Conservation (phyloP, 192 early-diverging fungal genomes). For the Podila clonocystis region DNA sequence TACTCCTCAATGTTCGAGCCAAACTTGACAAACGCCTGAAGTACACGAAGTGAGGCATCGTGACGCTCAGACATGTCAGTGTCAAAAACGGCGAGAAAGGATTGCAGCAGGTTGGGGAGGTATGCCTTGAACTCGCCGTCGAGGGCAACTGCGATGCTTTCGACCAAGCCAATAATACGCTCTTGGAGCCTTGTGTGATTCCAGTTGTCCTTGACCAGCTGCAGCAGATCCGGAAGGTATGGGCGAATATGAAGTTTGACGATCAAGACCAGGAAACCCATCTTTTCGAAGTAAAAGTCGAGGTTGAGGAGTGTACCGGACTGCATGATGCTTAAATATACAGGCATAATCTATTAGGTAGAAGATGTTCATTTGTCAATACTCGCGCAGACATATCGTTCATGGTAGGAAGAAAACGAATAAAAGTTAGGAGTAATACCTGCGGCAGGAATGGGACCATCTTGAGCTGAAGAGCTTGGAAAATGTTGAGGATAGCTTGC, state of each 20-base stretch:
- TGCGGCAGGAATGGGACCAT: conserved; percentile 90
- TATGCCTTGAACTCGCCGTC: conserved; percentile 91
- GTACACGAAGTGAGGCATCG: conserved; percentile 68
- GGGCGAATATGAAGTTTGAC: conserved; percentile 92
- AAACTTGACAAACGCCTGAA: conserved; percentile 85
- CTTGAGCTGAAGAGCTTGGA: conserved; percentile 87
- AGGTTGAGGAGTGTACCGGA: conserved; percentile 80
- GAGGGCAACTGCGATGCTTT: conserved; percentile 84
- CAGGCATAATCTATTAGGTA: conserved; percentile 81
- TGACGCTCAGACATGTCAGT: conserved; percentile 76
- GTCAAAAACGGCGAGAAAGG: conserved; percentile 89
- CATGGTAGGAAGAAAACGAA: background rate
- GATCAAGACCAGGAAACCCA: conserved; percentile 83
- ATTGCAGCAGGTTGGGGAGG: conserved; percentile 81
- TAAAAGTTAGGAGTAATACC: conserved; percentile 48
- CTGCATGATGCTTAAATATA: conserved; percentile 87
- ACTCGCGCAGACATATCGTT: background rate
- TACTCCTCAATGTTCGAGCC: conserved; percentile 93
- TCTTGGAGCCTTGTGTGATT: conserved; percentile 78
- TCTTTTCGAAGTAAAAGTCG: conserved; percentile 91
- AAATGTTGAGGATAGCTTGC: conserved; percentile 93
- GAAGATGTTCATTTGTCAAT: background rate
- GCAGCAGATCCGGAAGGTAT: conserved; percentile 83
- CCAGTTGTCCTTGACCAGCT: conserved; percentile 82
- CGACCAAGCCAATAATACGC: conserved; percentile 87